Base-by-base conservation (phyloP, 495 filamentous ascomycete genomes). In the Neurospora discreta region DNA sequence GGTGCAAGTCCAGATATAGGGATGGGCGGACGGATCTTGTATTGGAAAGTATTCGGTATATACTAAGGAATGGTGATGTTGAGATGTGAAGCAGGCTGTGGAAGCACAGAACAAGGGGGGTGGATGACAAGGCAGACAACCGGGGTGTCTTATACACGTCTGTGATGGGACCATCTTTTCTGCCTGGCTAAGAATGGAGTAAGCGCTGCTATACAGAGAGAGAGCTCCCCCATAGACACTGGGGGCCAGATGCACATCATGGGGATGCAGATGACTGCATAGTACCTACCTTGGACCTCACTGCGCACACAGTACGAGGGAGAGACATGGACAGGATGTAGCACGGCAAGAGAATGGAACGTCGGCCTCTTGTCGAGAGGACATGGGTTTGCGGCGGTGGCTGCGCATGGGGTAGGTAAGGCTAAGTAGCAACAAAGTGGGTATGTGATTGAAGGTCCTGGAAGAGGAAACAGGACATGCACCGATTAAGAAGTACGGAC, bases 101-200 rank as follows among this genome's bases (percentile, higher is more conserved):
- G 71, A 68, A 78, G 68, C 69, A 72, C 65, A 67, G 69, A 76
- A 72, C 40, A 60, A 68, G 42, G 71, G 73, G 74, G 74, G 72
- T 73, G 70, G 70, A 46, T 65, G 74, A 76, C 73, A 73, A 76
- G 75, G 76, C 74, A 78, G 76, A 77, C 71, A 70, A 46, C 78
- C 74, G 65, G 76, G 74, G 75, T 75, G 23, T 80, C 76, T 78
- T 79, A 77, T 78, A 80, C 69, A 72, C 73, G 2, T 76, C 76
- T 76, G 74, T 73, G 72, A 72, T 75, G 68, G 69, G 65, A 52
- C 58, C 69, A 72, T 68, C 39, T 74, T 65, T 75, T 78, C 79
- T 80, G 79, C 78, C 79, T 80, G 77, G 77, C 78, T 79, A 77
- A 77, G 72, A 78, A 78, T 79, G 74, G 75, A 75, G 76, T 71